These are phyloP conservation scores for Verticillium nonalfalfae DNA, from an alignment of 2,329 filamentous ascomycete species.

Conservation along the genomic window DNA sequence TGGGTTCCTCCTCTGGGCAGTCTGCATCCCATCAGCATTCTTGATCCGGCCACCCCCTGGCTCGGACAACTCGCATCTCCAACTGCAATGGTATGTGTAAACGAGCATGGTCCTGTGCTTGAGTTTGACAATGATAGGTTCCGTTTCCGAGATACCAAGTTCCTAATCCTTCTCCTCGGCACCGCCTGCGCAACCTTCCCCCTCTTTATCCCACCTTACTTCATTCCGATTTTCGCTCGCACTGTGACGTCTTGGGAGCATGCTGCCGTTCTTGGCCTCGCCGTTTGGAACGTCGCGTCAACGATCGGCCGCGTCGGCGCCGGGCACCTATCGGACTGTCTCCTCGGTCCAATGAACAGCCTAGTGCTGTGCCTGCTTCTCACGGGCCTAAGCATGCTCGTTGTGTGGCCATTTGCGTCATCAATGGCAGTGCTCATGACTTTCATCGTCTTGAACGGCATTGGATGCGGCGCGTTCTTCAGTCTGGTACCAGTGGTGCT, in stretches of 20 bases:
- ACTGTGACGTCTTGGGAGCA: constrained; percentile 15
- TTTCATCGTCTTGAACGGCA: constrained; percentile 19
- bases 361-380: constrained; percentile 16
- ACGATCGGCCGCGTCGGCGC: constrained; percentile 17
- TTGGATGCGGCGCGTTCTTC: constrained; percentile 21
- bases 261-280: constrained; percentile 14
- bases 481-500: constrained; percentile 17
- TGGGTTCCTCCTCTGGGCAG: constrained; percentile 17
- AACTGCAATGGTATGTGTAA: constrained; percentile 16
- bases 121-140: constrained; percentile 10
- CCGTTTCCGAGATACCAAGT: constrained; percentile 16
- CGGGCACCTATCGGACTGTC: constrained; percentile 16
- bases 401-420: constrained; percentile 19
- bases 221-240: constrained; percentile 18
- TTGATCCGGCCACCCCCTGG: constrained; percentile 10
- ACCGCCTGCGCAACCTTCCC: constrained; percentile 17
- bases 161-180: constrained; percentile 15
- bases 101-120: not conserved
- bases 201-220: constrained; percentile 20
- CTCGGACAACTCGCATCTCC: not conserved
- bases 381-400: constrained; percentile 16
- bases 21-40: constrained; percentile 18
- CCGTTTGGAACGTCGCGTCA: constrained; percentile 19
- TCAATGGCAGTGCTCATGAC: constrained; percentile 13
- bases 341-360: constrained; percentile 19